Evolutionary conservation across 345 rosid species (phyloP), one percentile per base, ranked within the genome.

Genomic region (Eucalyptus sideroxylon): DNA sequence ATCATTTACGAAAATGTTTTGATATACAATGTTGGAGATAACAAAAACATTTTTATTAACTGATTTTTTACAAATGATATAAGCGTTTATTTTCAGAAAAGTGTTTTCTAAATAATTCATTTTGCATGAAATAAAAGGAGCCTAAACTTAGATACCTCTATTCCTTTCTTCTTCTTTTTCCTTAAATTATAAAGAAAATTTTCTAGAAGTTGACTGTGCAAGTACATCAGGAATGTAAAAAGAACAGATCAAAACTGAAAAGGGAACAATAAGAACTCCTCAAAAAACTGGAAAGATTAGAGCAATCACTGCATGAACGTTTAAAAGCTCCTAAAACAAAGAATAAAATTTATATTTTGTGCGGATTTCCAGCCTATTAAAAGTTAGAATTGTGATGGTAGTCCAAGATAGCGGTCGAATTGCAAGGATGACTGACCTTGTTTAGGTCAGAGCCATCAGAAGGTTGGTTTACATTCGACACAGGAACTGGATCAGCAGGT

Each of bases 391-490:
- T 12, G 31, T 60, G 42, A 67, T 67, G 17, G 37, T 30, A 67
- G 24, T 16, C 40, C 80, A 67, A 65, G 37, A n/a, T 65, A 65
- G 16, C 19, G 5, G 4, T n/a, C 19, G 19, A 65, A 65, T n/a
- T n/a, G 87, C 87, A 88, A 45, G 19, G 88, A 81, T 37, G 53
- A 2, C 62, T n/a, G 44, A 95, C 96, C 95, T 92, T 89, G 42
- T 65, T 49, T 56, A 67, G 69, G 56, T 69, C 90, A 81, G 90
- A 86, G 89, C 89, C 86, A 90, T 88, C 55, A 87, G 90, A 88
- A 87, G 88, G 88, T 87, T 87, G 86, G 34, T 92, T 87, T 87
- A 14, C 90, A 89, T 90, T 91, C 31, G 67, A 59, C 87, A 87
- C 88, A 83, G 92, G 89, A 92, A 91, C 86, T 72, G 90, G 89